Base-by-base conservation (phyloP, 1,139 yeast species). In the Candida sp. region DNA sequence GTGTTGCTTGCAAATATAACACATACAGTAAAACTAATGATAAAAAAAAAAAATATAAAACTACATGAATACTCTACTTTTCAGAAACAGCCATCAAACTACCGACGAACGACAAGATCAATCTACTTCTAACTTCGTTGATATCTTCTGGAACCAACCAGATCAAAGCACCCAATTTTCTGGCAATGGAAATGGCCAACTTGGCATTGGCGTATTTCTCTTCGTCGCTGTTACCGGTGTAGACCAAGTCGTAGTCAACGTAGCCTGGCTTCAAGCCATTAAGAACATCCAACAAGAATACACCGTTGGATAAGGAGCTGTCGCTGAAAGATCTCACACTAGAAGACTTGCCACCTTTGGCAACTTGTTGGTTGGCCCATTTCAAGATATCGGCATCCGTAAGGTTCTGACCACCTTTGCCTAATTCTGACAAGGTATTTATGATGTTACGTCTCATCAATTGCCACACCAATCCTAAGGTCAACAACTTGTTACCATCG, bases 71-170 rank as follows among this genome's bases (percentile, higher is more conserved):
- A 17, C n/a, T 40, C 43, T 47, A 47, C 42, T 42, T 64, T 48
- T 65, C 68, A 33, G 70, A 72, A 49, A 77, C 73, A 32, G 74
- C 72, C 99, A 94, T 94, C 71, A 94, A 84, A 54, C 97, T 90
- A 52, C 98, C 99, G 54, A 94, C 91, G 69, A 94, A 94, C 1
- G 99, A 92, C 67, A 93, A 83, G 51, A 94, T 89, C 75, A 94
- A 85, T 70, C 98, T 86, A 47, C 96, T 80, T 74, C 99, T 88
- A 42, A 96, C 98, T 73, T 93, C 98, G 62, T 87, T 90, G 63
- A 94, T 94, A 76, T 94, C 99, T 72, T 94, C 99, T n/a, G 99
- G 99, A 30, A 94, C 97, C 63, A 94, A 81, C 98, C 98, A 94
- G 63, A 94, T 94, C 68, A 96, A 84, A 42, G 98, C 99, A 53